Conservation (phyloP, 192 early-diverging fungal species). For the Chytriomyces hyalinus region DNA sequence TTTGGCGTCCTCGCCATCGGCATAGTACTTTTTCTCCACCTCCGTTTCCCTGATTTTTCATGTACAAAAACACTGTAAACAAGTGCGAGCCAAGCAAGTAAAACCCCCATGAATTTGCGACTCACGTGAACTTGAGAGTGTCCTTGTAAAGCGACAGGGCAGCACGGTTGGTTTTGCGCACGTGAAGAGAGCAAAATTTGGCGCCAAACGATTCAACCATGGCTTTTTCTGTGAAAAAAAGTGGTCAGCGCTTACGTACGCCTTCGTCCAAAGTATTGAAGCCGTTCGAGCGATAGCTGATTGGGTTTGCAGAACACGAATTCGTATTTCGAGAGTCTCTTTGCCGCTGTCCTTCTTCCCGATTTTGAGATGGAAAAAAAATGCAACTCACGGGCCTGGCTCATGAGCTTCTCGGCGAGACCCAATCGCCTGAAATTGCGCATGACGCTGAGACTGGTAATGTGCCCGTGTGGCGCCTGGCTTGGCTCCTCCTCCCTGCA, state of each 20-base stretch:
- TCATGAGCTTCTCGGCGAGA: constrained; percentile 97
- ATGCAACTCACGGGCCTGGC: constrained; percentile 73
- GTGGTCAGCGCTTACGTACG: background rate
- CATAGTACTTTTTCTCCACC: constrained; percentile 96
- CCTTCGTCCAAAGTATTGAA: constrained; percentile 14
- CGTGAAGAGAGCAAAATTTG: constrained; percentile 90
- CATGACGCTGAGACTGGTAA: constrained; percentile 96
- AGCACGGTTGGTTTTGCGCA: constrained; percentile 90
- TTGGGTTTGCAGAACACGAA: background rate
- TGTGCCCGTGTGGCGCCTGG: constrained; percentile 85
- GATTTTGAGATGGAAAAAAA: background rate
- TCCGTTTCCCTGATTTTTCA: constrained; percentile 69
- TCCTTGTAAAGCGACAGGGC: constrained; percentile 93
- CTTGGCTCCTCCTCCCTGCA: constrained; percentile 79
- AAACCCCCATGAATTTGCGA: background rate
- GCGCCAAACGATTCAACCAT: constrained; percentile 91
- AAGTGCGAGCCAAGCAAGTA: background rate
- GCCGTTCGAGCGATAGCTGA: background rate
- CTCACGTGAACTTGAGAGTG: constrained; percentile 85
- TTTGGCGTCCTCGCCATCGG: constrained; percentile 88
- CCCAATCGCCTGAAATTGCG: constrained; percentile 94
- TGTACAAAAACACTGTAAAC: constrained; percentile 6
- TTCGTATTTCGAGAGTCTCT: background rate
- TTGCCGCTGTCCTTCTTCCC: no score
- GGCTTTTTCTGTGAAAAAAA: constrained; percentile 57